Percentiles rank a stretch among this genome's conserved stretches.
Evolutionary conservation across 148 eudicot species (phyloP).

Genomic region (Chenopodium berlandieri): DNA sequence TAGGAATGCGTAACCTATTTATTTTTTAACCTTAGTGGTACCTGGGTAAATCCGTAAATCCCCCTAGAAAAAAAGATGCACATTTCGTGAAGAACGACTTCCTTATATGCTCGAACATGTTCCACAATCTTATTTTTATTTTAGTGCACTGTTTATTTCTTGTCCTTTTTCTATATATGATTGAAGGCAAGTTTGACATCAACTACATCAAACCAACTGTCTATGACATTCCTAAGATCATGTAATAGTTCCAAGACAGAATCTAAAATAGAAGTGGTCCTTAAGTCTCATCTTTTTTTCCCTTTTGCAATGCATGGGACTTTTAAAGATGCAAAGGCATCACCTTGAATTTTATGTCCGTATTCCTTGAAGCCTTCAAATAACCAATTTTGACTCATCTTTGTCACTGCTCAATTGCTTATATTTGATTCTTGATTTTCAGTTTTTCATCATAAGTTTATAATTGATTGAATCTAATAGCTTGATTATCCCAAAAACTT

Average conservation of each 20-base stretch:
- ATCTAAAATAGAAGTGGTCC: conserved; percentile 7
- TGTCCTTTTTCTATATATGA: not conserved
- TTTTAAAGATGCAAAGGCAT: not conserved
- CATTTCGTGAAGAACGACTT: not conserved
- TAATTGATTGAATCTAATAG: too few relatives aligned
- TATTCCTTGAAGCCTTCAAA: not conserved
- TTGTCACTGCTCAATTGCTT: not conserved
- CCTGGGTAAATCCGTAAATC: too few relatives aligned
- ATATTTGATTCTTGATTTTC: not conserved
- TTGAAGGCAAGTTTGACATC: not conserved
- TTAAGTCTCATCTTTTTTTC: not conserved
- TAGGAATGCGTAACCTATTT: too few relatives aligned
- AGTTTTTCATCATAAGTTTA: too few relatives aligned
- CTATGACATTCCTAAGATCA: not conserved
- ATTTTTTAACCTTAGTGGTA: too few relatives aligned
- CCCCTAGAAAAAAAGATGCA: too few relatives aligned
- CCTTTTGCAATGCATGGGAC: not conserved
- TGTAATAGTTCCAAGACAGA: not conserved
- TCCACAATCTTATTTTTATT: not conserved
- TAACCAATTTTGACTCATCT: not conserved
- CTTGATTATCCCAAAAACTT: too few relatives aligned
- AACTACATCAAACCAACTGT: not conserved
- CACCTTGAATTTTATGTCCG: not conserved
- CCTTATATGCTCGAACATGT: not conserved
- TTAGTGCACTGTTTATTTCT: not conserved